A percentile compares a stretch with the other conserved stretches of the same genome.
These are phyloP conservation scores for Acorus gramineus DNA, from an alignment of 106 monocot genomes.

Conservation along the genomic window DNA sequence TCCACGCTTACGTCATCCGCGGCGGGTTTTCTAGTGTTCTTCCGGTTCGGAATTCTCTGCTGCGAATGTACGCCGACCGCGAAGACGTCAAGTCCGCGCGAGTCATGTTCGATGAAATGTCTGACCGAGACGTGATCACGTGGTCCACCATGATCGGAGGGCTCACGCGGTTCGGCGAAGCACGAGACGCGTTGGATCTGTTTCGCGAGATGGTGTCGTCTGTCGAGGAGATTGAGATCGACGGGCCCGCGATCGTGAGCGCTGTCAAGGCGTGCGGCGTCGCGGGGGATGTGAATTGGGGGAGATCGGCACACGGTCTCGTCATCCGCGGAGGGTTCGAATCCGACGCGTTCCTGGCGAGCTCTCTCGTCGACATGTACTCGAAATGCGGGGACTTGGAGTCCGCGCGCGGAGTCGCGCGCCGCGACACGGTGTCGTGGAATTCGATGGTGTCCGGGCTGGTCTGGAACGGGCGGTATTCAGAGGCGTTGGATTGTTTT, in stretches of 20 bases:
- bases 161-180: conserved; percentile 21
- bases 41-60: conserved; percentile 45
- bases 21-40: conserved; percentile 25
- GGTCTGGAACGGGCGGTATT: conserved; percentile 21
- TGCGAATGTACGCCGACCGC: conserved; percentile 42
- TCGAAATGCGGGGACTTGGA: conserved; percentile 43
- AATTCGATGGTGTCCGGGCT: conserved; percentile 72
- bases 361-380: conserved; percentile 75
- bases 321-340: conserved; percentile 40
- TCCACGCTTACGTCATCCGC: conserved; percentile 43
- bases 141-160: conserved; percentile 59
- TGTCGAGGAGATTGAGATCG: conserved; percentile 15
- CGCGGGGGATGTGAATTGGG: conserved; percentile 17
- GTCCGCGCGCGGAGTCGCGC: conserved; percentile 39
- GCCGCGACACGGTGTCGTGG: conserved; percentile 66
- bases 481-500: conserved; percentile 36
- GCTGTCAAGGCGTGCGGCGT: conserved; percentile 56
- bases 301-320: conserved; percentile 40
- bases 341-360: conserved; percentile 51
- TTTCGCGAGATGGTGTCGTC: conserved; percentile 26
- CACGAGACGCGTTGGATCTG: conserved; percentile 19
- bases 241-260: conserved; percentile 45
- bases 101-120: conserved; percentile 64
- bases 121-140: conserved; percentile 51
- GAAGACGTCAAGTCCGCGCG: conserved; percentile 27